Evolutionary conservation across 2,329 filamentous ascomycete genomes (phyloP).

Genomic region (Colletotrichum brevisporum): DNA sequence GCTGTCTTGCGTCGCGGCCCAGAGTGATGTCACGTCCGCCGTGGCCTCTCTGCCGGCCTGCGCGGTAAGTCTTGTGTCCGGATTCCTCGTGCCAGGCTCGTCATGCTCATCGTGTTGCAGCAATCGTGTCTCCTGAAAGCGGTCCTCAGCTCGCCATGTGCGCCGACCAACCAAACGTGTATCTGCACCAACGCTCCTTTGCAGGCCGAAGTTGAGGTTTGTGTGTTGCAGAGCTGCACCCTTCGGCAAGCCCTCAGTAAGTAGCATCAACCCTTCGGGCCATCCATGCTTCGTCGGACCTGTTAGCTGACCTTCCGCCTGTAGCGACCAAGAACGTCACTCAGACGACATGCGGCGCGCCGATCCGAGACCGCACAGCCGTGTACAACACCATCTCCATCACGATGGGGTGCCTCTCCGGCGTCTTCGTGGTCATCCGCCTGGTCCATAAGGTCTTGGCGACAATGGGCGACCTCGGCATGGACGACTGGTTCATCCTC

Average conservation of each 20-base stretch:
- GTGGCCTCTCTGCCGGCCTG: conserved; percentile 48
- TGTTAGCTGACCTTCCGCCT: conserved; percentile 14
- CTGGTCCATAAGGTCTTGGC: conserved; percentile 54
- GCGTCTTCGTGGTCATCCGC: conserved; percentile 58
- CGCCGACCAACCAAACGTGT: conserved; percentile 47
- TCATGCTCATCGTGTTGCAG: conserved; percentile 39
- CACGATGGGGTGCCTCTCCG: conserved; percentile 52
- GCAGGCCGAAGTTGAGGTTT: conserved; percentile 45
- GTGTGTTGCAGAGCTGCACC: conserved; percentile 48
- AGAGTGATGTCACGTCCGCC: conserved; percentile 28
- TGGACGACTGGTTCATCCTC: conserved; percentile 56
- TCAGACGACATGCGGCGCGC: conserved; percentile 46
- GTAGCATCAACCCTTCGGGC: conserved; percentile 19
- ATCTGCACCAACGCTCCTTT: conserved; percentile 49
- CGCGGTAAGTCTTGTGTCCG: conserved; percentile 46
- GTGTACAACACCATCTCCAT: conserved; percentile 52
- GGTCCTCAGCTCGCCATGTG: conserved; percentile 47
- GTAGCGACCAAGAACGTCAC: conserved; percentile 42
- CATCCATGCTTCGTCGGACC: neutral
- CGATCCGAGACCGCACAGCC: conserved; percentile 49
- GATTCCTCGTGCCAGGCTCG: neutral
- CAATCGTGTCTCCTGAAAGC: conserved; percentile 45
- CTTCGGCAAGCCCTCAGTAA: conserved; percentile 50
- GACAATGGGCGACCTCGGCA: conserved; percentile 51
- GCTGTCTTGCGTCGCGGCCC: conserved; percentile 28